Percentiles rank a stretch among this genome's conserved stretches.
Evolutionary conservation across 805 yeast genomes (phyloP).

Genomic region (Ogataea populi-albae): DNA sequence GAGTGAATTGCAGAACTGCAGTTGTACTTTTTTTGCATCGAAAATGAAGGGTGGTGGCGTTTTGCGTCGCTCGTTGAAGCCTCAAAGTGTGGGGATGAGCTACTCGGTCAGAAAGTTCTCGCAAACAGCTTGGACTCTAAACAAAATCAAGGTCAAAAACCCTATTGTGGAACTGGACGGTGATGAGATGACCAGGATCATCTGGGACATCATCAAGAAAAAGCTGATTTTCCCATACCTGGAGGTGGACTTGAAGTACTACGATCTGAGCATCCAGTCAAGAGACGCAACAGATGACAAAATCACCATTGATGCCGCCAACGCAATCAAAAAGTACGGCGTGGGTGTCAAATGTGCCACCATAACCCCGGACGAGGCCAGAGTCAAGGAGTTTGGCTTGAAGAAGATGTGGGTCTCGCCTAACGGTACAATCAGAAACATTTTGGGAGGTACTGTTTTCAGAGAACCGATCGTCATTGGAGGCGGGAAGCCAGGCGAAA

Average conservation of each 20-base stretch:
- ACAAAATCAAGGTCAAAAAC: conserved; percentile 77
- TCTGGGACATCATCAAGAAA: conserved; percentile 89
- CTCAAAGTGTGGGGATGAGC: background rate
- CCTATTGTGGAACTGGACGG: conserved; percentile 98
- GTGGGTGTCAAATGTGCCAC: conserved; percentile 98
- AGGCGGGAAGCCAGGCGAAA: conserved; percentile 38
- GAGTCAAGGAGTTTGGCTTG: conserved; percentile 85
- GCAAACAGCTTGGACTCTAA: conserved; percentile 25
- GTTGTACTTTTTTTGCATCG: no score
- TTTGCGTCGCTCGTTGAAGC: background rate
- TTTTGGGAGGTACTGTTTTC: conserved; percentile 94
- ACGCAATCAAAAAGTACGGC: conserved; percentile 81
- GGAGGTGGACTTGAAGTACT: conserved; percentile 85
- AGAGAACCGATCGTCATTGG: conserved; percentile 90
- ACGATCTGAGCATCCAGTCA: conserved; percentile 82
- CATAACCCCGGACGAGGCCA: conserved; percentile 96
- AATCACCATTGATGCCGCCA: conserved; percentile 86
- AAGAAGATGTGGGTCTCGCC: conserved; percentile 98
- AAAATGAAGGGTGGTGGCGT: background rate
- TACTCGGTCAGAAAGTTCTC: conserved; percentile 24
- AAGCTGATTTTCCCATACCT: conserved; percentile 81
- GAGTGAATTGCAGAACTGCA: no score
- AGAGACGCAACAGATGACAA: conserved; percentile 86
- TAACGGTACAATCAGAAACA: conserved; percentile 94
- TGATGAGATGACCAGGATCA: conserved; percentile 95